Evolutionary conservation across 352 stramenopile genomes (phyloP), one percentile per base, ranked within the genome.

Genomic region (Pythium graminicola): DNA sequence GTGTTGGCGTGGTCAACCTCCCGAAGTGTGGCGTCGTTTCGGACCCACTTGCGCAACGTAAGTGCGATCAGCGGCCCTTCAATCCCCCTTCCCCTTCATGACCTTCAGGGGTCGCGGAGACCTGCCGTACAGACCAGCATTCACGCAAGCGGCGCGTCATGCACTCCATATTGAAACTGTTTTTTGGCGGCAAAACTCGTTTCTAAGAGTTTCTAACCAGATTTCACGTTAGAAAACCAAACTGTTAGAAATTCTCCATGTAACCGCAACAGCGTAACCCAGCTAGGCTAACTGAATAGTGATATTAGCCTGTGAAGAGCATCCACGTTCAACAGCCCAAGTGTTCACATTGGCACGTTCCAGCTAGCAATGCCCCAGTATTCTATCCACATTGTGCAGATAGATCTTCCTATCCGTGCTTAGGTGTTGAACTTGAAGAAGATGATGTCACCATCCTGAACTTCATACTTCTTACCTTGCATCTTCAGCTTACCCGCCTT

Each of bases 341-440:
- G n/a, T n/a, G n/a, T n/a, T n/a, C n/a, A n/a, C n/a, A n/a, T n/a
- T n/a, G n/a, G n/a, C n/a, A n/a, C n/a, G n/a, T n/a, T n/a, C n/a
- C 31, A 36, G 31, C 31, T 36, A 9, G 31, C 31, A 9, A 36
- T 36, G 31, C 31, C 9, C 14, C 9, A 14, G 31, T 14, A 14
- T 14, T 14, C 31, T 14, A 14, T 14, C 14, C 31, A 36, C 14
- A 36, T n/a, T 14, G 31, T 14, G 31, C 31, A 36, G 31, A 36
- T 14, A 14, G 9, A 14, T 14, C 9, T 9, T 36, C 31, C 31
- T 36, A 36, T 36, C 31, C 31, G 31, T 14, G 14, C 14, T 72
- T 91, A 95, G 72, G 89, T 95, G 82, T 95, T 95, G 61, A 93
- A 93, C 74, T 93, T 95, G 80, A 95, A 95, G 64, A 89, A 90